Evolutionary conservation across 192 early-diverging fungal species (phyloP).

Genomic region (Chytriomyces confervae): DNA sequence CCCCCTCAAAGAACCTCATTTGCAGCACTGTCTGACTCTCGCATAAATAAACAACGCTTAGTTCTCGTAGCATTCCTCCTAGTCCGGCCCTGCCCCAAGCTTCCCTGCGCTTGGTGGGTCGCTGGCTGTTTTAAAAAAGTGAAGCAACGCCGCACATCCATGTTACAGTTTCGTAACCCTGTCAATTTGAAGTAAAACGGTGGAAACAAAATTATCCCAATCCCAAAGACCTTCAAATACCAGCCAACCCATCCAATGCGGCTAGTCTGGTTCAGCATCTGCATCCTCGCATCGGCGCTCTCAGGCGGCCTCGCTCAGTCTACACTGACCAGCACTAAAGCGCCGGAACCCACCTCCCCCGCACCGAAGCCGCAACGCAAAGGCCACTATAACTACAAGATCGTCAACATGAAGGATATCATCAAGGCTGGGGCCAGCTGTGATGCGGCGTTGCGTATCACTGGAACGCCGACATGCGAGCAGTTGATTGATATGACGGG

Average conservation of each 20-base stretch:
- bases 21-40: no score
- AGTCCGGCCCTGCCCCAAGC: no score
- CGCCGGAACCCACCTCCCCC: neutral
- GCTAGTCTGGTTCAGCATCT: neutral
- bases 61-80: no score
- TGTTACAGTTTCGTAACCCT: neutral
- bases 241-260: neutral
- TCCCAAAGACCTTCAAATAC: no score
- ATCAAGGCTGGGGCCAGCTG: constrained; percentile 1
- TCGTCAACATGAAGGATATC: constrained; percentile 8
- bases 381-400: constrained; percentile 11
- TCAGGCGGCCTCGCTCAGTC: neutral
- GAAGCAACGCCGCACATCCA: no score
- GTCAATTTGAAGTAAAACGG: neutral
- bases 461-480: constrained; percentile 24
- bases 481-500: constrained; percentile 2
- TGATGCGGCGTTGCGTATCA: neutral
- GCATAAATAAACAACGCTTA: no score
- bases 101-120: no score
- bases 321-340: neutral
- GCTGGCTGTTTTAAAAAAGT: no score
- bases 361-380: neutral
- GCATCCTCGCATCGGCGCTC: neutral
- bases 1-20: no score
- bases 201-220: no score